Percentiles rank a stretch among this genome's conserved stretches.
Evolutionary conservation across 2,329 filamentous ascomycete species (phyloP).

Genomic region (Orbilia quercus): DNA sequence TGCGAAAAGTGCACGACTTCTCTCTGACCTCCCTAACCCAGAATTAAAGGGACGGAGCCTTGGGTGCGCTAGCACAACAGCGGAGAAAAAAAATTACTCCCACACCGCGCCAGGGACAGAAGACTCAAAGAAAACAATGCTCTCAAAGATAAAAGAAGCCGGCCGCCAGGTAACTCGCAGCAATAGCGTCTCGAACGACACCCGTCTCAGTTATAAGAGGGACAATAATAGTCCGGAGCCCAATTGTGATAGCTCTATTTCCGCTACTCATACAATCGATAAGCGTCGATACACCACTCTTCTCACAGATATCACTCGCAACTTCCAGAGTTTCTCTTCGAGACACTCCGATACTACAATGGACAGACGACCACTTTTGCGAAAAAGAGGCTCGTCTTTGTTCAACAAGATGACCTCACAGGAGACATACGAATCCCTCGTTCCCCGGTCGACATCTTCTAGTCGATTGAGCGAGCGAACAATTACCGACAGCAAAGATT

Average conservation of each 20-base stretch:
- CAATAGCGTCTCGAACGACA: conserved; percentile 52
- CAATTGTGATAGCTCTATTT: no score
- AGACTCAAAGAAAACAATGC: conserved; percentile 43
- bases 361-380: conserved; percentile 40
- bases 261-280: conserved; percentile 11
- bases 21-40: conserved; percentile 52
- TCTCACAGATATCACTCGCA: conserved; percentile 3
- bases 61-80: conserved; percentile 42
- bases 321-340: conserved; percentile 15
- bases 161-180: conserved; percentile 53
- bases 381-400: conserved; percentile 52
- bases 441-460: conserved; percentile 51
- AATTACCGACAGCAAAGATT: conserved; percentile 42
- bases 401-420: conserved; percentile 56
- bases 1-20: conserved; percentile 47
- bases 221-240: no score
- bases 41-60: conserved; percentile 47
- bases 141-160: conserved; percentile 55
- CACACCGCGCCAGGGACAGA: conserved; percentile 42
- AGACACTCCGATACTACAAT: conserved; percentile 17
- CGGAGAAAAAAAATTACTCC: conserved; percentile 54
- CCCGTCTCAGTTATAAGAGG: no score
- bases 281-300: conserved; percentile 39
- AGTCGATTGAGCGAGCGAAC: conserved; percentile 47
- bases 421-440: conserved; percentile 52